A percentile compares a stretch with the other conserved stretches of the same genome.
Evolutionary conservation across 352 stramenopile species (phyloP).

Genomic region (Phytophthora rubi): DNA sequence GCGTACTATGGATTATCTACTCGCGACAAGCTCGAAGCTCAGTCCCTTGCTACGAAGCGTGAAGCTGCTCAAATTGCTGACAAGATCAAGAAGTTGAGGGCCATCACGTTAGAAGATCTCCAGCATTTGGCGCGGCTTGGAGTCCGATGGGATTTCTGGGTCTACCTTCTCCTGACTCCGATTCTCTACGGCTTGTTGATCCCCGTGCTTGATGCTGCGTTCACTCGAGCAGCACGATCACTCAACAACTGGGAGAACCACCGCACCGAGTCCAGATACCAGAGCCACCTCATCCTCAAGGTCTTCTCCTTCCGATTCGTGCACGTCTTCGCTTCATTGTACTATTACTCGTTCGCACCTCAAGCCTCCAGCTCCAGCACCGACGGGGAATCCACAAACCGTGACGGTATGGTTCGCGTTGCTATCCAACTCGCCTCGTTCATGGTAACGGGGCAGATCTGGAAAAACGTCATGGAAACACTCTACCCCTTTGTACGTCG

Average conservation of each 20-base stretch:
- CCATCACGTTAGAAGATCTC: constrained; percentile 68
- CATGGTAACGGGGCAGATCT: constrained; percentile 94
- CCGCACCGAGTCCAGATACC: constrained; percentile 81
- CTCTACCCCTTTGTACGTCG: constrained; percentile 79
- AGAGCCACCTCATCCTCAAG: constrained; percentile 97
- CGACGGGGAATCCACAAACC: constrained; percentile 13
- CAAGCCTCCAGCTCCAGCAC: constrained; percentile 11
- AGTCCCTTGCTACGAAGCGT: constrained; percentile 54
- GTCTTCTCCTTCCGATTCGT: constrained; percentile 98
- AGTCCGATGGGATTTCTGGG: constrained; percentile 81
- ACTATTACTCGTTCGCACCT: constrained; percentile 95
- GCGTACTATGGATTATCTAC: constrained; percentile 78
- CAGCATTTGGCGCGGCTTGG: constrained; percentile 62
- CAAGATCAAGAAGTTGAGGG: constrained; percentile 54
- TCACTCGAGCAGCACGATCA: constrained; percentile 85
- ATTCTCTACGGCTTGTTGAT: constrained; percentile 89
- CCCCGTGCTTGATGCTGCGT: constrained; percentile 74
- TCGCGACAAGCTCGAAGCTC: constrained; percentile 73
- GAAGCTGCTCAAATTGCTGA: constrained; percentile 52
- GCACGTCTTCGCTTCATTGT: constrained; percentile 96
- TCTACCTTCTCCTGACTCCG: constrained; percentile 86
- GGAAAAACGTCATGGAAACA: constrained; percentile 93
- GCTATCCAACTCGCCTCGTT: constrained; percentile 94
- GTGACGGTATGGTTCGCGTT: constrained; percentile 86
- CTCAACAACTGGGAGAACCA: constrained; percentile 97